A percentile compares a stretch with the other conserved stretches of the same genome.
phyloP scores from a whole-genome alignment of 2,329 filamentous ascomycete species.

The Paecilomyces sp. region DNA sequence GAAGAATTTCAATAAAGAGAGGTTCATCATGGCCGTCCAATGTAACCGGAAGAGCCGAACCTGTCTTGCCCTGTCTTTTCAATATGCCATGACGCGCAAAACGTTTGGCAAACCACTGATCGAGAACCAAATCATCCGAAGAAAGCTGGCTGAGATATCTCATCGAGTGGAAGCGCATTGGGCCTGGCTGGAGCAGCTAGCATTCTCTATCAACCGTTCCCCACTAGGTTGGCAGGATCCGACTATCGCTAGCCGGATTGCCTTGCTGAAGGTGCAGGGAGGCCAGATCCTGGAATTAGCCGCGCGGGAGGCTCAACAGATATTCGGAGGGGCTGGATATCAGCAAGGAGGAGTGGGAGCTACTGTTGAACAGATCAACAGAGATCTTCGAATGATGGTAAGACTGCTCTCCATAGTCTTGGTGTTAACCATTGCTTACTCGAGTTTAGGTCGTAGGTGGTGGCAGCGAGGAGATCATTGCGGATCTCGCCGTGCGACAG shows the following conservation, averaged over 20 bases:
- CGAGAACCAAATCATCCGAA: constrained; percentile 51
- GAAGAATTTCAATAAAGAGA: constrained; percentile 42
- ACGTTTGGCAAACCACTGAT: constrained; percentile 56
- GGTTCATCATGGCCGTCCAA: neutral
- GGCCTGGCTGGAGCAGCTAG: constrained; percentile 56
- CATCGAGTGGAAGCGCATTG: constrained; percentile 55
- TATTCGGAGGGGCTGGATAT: constrained; percentile 48
- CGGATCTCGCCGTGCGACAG: constrained; percentile 46
- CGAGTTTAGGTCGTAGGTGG: constrained; percentile 33
- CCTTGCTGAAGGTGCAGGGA: constrained; percentile 46
- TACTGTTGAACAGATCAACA: constrained; percentile 47
- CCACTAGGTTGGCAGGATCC: too few relatives aligned
- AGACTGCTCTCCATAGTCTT: too few relatives aligned
- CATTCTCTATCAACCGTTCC: constrained; percentile 37
- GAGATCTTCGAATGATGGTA: constrained; percentile 48
- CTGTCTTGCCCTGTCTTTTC: neutral
- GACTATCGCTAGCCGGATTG: constrained; percentile 30
- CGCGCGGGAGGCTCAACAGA: constrained; percentile 49
- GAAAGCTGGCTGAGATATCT: constrained; percentile 54
- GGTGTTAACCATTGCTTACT: too few relatives aligned
- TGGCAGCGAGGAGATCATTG: constrained; percentile 50
- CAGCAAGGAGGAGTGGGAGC: constrained; percentile 43
- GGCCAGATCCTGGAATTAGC: constrained; percentile 48
- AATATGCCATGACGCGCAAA: constrained; percentile 56
- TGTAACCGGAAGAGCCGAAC: neutral